Conservation (phyloP, 2,329 filamentous ascomycete species). For the Penicillium capsulatum region DNA sequence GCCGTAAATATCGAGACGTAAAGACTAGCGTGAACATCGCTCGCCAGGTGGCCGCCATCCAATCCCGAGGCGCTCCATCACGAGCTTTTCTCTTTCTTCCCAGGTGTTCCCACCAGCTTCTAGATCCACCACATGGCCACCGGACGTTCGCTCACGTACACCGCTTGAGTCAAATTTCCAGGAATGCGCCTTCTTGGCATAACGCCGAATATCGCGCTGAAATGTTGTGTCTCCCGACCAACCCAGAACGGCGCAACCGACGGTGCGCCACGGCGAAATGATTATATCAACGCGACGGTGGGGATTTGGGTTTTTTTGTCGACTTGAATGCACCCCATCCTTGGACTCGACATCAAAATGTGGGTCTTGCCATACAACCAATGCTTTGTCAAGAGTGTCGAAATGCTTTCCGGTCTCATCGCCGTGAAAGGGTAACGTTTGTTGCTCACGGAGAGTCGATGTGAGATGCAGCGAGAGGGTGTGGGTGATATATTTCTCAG, state of each 20-base stretch:
- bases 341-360: conserved; percentile 34
- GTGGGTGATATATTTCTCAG: conserved; percentile 70
- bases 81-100: conserved; percentile 69
- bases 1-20: no score
- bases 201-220: conserved; percentile 75
- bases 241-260: conserved; percentile 80
- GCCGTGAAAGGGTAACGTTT: conserved; percentile 53
- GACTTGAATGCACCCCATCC: conserved; percentile 2
- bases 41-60: conserved; percentile 63
- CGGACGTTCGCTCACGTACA: conserved; percentile 62
- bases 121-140: conserved; percentile 65
- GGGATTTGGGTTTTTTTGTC: conserved; percentile 60
- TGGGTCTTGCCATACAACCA: conserved; percentile 87
- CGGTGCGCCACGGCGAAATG: conserved; percentile 79
- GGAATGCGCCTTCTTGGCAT: conserved; percentile 65
- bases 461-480: conserved; percentile 67
- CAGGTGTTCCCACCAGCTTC: conserved; percentile 54
- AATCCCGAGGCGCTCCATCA: conserved; percentile 73
- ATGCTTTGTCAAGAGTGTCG: conserved; percentile 83
- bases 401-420: conserved; percentile 55
- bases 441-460: conserved; percentile 69
- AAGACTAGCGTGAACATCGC: conserved; percentile 47
- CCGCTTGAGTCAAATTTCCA: conserved; percentile 94
- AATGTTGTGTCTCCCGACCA: conserved; percentile 91
- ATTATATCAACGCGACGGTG: conserved; percentile 92